Conservation (phyloP, 768 basidiomycete genomes). For the Hemileccinum impolitum region DNA sequence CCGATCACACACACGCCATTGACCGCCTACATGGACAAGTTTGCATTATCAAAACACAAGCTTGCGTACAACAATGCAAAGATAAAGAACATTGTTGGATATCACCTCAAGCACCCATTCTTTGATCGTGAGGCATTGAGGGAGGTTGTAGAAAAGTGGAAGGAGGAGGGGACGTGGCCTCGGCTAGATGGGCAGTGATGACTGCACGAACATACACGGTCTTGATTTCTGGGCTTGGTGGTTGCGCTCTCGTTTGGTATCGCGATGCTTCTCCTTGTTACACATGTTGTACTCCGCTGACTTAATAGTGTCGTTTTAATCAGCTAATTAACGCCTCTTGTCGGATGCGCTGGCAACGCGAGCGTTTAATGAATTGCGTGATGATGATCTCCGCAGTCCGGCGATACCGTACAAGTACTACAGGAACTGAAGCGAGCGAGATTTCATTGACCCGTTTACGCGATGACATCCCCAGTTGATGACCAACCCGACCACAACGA, state of each 20-base stretch:
- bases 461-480: no score
- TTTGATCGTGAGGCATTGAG: conserved; percentile 59
- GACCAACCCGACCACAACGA: background rate
- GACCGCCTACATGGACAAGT: conserved; percentile 76
- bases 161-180: conserved; percentile 54
- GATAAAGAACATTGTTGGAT: conserved; percentile 70
- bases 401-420: no score
- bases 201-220: conserved; percentile 10
- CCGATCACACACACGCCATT: conserved; percentile 70
- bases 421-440: no score
- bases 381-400: no score
- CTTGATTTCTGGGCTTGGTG: conserved; percentile 18
- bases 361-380: no score
- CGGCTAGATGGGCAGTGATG: conserved; percentile 18
- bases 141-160: conserved; percentile 80
- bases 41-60: conserved; percentile 63
- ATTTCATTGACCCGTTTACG: no score
- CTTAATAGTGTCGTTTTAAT: conserved; percentile 27
- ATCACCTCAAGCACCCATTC: conserved; percentile 57
- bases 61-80: conserved; percentile 69
- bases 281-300: conserved; percentile 24
- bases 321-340: conserved; percentile 11
- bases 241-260: conserved; percentile 5
- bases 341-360: background rate
- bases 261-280: conserved; percentile 11